A percentile compares a stretch with the other conserved stretches of the same genome.
phyloP scores from a whole-genome alignment of 225 moss, liverwort and hornwort genomes.

The Pleurozium schreberi region DNA sequence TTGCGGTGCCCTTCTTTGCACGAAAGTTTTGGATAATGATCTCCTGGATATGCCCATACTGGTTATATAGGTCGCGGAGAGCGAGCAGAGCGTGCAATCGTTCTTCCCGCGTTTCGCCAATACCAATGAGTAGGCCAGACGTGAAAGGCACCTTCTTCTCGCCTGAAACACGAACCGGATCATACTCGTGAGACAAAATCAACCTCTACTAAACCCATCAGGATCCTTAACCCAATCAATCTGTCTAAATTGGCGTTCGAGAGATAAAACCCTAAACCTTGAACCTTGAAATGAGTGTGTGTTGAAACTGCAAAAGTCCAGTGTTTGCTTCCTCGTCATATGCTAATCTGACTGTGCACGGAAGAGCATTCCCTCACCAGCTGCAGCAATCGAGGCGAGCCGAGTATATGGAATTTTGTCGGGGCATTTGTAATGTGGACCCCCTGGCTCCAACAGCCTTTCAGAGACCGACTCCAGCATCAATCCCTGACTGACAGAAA shows the following conservation, averaged over 20 bases:
- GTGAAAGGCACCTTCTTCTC: slow-evolving; percentile 75
- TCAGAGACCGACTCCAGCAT: slow-evolving; percentile 85
- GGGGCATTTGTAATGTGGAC: slow-evolving; percentile 78
- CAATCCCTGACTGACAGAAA: slow-evolving; percentile 85
- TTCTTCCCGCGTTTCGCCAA: slow-evolving; percentile 77
- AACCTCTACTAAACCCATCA: background rate
- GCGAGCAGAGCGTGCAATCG: slow-evolving; percentile 59
- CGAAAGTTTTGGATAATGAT: slow-evolving; percentile 88
- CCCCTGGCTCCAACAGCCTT: slow-evolving; percentile 57
- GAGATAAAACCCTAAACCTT: background rate
- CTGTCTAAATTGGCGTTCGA: background rate
- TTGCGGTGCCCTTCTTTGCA: slow-evolving; percentile 67
- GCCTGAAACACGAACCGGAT: slow-evolving; percentile 34
- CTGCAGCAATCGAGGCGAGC: slow-evolving; percentile 69
- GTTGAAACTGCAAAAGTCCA: background rate
- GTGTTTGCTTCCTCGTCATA: background rate
- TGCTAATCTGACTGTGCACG: background rate
- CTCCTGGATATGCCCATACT: slow-evolving; percentile 84
- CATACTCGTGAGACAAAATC: background rate
- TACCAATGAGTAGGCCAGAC: slow-evolving; percentile 79
- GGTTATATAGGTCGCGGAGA: slow-evolving; percentile 52
- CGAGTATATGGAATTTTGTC: slow-evolving; percentile 66
- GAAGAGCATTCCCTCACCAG: slow-evolving; percentile 36
- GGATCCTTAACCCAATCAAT: background rate
- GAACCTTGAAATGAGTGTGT: background rate